Percentiles rank a stretch among this genome's conserved stretches.
Evolutionary conservation across 2,329 filamentous ascomycete genomes (phyloP).

Genomic region (Trematosphaeria pertusa): DNA sequence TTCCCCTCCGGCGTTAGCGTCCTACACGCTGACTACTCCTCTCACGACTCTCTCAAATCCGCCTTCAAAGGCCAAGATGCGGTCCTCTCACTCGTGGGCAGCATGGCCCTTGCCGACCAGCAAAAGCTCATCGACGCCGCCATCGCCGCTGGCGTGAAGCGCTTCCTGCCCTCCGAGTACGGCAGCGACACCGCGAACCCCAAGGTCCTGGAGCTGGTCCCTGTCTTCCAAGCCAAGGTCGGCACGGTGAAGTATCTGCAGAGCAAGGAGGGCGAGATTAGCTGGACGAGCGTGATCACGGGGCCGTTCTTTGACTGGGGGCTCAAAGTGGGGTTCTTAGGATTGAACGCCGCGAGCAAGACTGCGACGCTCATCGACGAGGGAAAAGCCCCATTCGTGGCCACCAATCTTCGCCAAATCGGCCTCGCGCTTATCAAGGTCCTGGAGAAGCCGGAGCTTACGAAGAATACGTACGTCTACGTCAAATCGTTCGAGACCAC

Average conservation of each 20-base stretch:
- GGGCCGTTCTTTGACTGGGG: conserved; percentile 69
- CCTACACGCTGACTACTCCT: conserved; percentile 56
- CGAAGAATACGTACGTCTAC: conserved; percentile 65
- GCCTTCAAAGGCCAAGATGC: conserved; percentile 65
- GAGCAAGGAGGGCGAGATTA: conserved; percentile 55
- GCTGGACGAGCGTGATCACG: conserved; percentile 60
- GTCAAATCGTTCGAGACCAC: conserved; percentile 64
- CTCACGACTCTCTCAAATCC: conserved; percentile 55
- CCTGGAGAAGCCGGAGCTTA: conserved; percentile 58
- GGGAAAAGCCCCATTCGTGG: conserved; percentile 60
- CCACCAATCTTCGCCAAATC: conserved; percentile 60
- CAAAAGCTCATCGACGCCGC: conserved; percentile 64
- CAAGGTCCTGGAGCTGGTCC: conserved; percentile 51
- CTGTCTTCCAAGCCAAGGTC: conserved; percentile 61
- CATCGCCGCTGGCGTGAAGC: conserved; percentile 64
- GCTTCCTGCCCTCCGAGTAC: conserved; percentile 69
- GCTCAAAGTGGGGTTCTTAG: conserved; percentile 58
- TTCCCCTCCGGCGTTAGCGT: conserved; percentile 52
- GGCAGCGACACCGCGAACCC: conserved; percentile 51
- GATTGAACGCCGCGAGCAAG: conserved; percentile 58
- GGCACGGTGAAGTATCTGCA: conserved; percentile 61
- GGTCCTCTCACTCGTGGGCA: conserved; percentile 58
- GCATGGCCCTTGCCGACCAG: conserved; percentile 53
- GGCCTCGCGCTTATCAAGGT: conserved; percentile 60
- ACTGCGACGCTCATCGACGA: conserved; percentile 64